These are phyloP conservation scores for Musa acuminata DNA, from an alignment of 176 grass and related monocot genomes.

Conservation along the genomic window DNA sequence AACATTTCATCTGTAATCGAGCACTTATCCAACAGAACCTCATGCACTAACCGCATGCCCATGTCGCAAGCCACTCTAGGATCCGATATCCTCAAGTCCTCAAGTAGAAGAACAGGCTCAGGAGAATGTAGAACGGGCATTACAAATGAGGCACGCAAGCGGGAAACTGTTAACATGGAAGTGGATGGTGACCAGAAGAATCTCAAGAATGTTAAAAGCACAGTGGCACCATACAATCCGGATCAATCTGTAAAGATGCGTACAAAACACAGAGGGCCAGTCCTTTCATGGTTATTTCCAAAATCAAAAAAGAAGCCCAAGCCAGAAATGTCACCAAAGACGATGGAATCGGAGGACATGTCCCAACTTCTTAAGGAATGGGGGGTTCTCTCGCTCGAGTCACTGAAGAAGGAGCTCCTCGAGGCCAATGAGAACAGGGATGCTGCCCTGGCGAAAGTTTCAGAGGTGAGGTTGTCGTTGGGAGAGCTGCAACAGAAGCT, in stretches of 20 bases:
- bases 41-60: conserved; percentile 37
- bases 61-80: conserved; percentile 37
- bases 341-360: conserved; percentile 66
- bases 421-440: conserved; percentile 88
- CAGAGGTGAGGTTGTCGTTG: conserved; percentile 72
- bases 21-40: conserved; percentile 32
- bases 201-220: conserved; percentile 30
- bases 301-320: conserved; percentile 74
- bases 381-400: conserved; percentile 82
- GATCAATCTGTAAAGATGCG: conserved; percentile 29
- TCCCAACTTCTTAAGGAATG: conserved; percentile 85
- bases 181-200: conserved; percentile 38
- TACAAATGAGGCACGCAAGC: conserved; percentile 68
- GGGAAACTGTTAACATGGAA: conserved; percentile 49
- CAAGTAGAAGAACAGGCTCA: conserved; percentile 45
- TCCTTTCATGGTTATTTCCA: conserved; percentile 84
- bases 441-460: conserved; percentile 59
- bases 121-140: conserved; percentile 45
- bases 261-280: conserved; percentile 44
- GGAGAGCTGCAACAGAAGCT: conserved; percentile 70
- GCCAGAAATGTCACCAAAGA: conserved; percentile 55
- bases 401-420: conserved; percentile 72
- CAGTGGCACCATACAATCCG: conserved; percentile 23
- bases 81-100: conserved; percentile 38
- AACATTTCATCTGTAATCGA: conserved; percentile 59